Conservation (phyloP, 75 land plant species). For the Sequoiadendron giganteum region DNA sequence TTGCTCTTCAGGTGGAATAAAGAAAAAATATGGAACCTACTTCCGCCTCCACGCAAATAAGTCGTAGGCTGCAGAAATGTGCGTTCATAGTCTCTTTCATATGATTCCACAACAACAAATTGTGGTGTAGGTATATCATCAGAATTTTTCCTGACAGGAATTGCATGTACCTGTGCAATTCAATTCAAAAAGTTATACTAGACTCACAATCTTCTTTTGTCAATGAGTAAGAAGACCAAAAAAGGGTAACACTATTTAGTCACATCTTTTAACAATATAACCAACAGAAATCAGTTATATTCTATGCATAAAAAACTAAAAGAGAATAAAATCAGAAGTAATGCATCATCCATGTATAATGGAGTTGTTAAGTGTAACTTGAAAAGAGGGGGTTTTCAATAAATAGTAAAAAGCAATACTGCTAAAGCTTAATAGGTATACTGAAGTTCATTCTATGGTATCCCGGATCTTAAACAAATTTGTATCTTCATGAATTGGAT, state of each 20-base stretch:
- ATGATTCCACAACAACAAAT: conserved; percentile 79
- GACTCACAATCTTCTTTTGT: not conserved
- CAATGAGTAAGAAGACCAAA: not conserved
- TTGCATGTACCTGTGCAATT: conserved; percentile 48
- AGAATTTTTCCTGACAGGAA: conserved; percentile 45
- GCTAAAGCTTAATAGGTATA: not conserved
- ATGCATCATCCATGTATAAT: not conserved
- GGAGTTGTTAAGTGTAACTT: not conserved
- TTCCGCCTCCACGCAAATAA: conserved; percentile 92
- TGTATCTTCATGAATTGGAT: not conserved
- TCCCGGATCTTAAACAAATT: not conserved
- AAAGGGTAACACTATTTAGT: not conserved
- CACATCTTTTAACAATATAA: not conserved
- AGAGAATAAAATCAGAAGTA: not conserved
- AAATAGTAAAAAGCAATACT: not conserved
- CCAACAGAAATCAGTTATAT: not conserved
- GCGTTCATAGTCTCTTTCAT: conserved; percentile 84
- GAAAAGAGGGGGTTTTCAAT: not conserved
- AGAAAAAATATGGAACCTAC: conserved; percentile 19
- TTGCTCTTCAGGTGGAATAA: not conserved
- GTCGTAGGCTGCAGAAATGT: conserved; percentile 90
- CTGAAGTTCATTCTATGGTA: not conserved
- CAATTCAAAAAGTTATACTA: not conserved
- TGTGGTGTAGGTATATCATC: conserved; percentile 93
- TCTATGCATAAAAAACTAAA: not conserved